These are phyloP conservation scores for Apiotrichum mycotoxinovorans DNA, from an alignment of 1,284 basidiomycete genomes.

Conservation along the genomic window DNA sequence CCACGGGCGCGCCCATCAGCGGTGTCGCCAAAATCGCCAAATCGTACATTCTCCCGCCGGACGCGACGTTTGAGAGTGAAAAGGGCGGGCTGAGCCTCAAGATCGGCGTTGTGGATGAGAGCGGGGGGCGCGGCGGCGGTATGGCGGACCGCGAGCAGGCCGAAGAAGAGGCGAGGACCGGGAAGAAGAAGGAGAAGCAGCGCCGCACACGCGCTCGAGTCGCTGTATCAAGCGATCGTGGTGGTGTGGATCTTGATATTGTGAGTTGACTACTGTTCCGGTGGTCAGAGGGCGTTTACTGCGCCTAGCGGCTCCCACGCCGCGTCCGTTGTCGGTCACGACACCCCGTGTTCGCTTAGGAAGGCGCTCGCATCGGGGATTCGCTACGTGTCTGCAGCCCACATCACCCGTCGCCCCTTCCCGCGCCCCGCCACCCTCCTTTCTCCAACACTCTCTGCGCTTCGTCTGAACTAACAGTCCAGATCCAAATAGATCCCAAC, in stretches of 20 bases:
- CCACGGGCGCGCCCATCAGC: slow-evolving; percentile 41
- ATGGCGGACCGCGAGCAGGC: no score
- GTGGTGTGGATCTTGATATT: slow-evolving; percentile 39
- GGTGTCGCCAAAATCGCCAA: slow-evolving; percentile 37
- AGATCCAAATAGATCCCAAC: slow-evolving; percentile 36
- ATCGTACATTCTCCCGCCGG: slow-evolving; percentile 33
- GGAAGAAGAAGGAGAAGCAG: slow-evolving; percentile 23
- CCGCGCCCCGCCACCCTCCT: no score
- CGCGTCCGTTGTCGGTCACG: no score
- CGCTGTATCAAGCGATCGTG: slow-evolving; percentile 29
- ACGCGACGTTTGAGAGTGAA: slow-evolving; percentile 35
- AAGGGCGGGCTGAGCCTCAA: slow-evolving; percentile 34
- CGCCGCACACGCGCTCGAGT: slow-evolving; percentile 38
- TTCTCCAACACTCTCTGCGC: not conserved
- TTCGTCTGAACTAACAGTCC: no score
- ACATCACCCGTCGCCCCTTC: no score
- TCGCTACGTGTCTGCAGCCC: no score
- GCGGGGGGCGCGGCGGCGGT: slow-evolving; percentile 8
- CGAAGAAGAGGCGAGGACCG: not conserved
- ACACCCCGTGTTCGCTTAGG: no score
- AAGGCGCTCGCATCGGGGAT: no score
- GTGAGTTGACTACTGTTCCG: slow-evolving; percentile 20
- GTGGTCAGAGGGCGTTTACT: no score
- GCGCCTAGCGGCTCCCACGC: no score
- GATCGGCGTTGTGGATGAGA: slow-evolving; percentile 34